Percentiles rank a stretch among this genome's conserved stretches.
phyloP scores from a whole-genome alignment of 2,329 filamentous ascomycete species.

The Stemphylium vesicarium region DNA sequence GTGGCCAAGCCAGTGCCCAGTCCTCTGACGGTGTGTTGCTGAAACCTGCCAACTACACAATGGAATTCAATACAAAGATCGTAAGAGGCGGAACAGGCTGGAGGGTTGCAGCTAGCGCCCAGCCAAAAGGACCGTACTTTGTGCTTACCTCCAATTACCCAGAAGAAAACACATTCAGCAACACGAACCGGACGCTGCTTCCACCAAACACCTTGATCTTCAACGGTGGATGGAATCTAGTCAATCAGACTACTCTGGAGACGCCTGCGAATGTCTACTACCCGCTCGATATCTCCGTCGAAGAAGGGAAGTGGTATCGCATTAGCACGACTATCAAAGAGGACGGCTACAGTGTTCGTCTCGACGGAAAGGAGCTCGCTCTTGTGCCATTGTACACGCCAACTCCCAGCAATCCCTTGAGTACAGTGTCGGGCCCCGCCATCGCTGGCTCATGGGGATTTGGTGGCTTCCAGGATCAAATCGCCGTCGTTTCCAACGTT shows the following conservation, averaged over 20 bases:
- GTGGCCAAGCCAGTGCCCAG: constrained; percentile 38
- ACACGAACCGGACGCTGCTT: background rate
- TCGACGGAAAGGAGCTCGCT: background rate
- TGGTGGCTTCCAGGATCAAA: constrained; percentile 52
- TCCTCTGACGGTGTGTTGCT: background rate
- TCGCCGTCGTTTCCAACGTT: constrained; percentile 47
- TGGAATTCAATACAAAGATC: background rate
- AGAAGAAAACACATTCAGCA: background rate
- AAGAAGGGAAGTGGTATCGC: background rate
- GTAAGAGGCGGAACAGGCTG: background rate
- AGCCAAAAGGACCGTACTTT: background rate
- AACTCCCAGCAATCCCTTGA: background rate
- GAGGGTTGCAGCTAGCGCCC: background rate
- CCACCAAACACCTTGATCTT: background rate
- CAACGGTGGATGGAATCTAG: background rate
- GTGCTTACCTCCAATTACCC: constrained; percentile 4
- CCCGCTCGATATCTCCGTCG: background rate
- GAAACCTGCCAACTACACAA: background rate
- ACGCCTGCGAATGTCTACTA: background rate
- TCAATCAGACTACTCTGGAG: background rate
- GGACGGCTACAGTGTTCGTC: background rate
- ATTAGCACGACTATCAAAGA: background rate
- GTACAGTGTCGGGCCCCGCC: constrained; percentile 26
- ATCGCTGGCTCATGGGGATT: constrained; percentile 47
- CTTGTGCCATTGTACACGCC: background rate